Base-by-base conservation (phyloP, 169 alveolate species). In the Plasmodium vivax region DNA sequence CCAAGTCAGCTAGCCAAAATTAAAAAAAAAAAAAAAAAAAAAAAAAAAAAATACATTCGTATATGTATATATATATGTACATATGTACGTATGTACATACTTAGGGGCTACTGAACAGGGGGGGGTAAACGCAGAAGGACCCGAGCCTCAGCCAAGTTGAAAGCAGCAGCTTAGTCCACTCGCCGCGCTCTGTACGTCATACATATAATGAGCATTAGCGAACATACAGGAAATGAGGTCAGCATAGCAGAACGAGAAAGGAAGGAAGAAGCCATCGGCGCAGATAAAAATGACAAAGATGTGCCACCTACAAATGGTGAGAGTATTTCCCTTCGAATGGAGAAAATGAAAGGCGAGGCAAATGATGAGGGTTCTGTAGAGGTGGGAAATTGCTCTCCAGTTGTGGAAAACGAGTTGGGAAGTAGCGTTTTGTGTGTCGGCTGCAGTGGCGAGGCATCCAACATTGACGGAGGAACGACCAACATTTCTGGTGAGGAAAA, bases 171-270 rank as follows among this genome's bases (percentile, higher is more conserved):
- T 81, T 81, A 47, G 68, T 81, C 58, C 73, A 2, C 19, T 81
- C 32, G 77, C 43, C 77, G 38, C 19, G 38, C 19, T 27, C 54
- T 81, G 58, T 75, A 75, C 83, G 27, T 75, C 23, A 5, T 75
- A 75, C 56, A 75, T 75, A 75, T 75, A 75, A 85, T 85, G 93
- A 85, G 68, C 93, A 85, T 74, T 73, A 51, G 81, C 41, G 58
- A 85, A 85, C 79, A 10, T 43, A 85, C 58, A 74, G 80, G 54
- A 85, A 85, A 85, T 85, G 93, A 85, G 75, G 56, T 84, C 74
- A 41, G 36, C 54, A 74, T 68, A 84, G 54, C n/a, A 84, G 84
- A 43, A 47, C 74, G 41, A 14, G 85, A 73, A 62, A 85, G 3
- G 79, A 47, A 73, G 32, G 77, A 68, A 19, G 84, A 74, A 43